These are phyloP conservation scores for Pseudogymnoascus sp. DNA, from an alignment of 2,329 filamentous ascomycete species.

Conservation along the genomic window DNA sequence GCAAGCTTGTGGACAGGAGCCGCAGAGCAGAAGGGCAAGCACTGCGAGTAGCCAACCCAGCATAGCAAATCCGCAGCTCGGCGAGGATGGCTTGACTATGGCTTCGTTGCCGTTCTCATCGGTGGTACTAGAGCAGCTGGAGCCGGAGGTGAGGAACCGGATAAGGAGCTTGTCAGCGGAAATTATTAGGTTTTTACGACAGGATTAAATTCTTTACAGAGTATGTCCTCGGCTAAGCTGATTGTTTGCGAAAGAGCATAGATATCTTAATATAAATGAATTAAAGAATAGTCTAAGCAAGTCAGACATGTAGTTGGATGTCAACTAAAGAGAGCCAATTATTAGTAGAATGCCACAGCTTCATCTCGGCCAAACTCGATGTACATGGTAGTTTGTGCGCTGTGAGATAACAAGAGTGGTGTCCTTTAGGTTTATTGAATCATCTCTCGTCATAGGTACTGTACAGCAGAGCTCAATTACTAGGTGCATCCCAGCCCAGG, in stretches of 20 bases:
- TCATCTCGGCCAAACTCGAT: no score
- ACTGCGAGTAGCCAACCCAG: not conserved
- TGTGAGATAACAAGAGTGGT: no score
- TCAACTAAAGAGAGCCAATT: no score
- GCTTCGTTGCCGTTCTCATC: not conserved
- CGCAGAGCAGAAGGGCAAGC: not conserved
- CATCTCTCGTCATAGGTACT: not conserved
- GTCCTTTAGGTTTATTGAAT: no score
- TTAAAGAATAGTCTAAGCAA: not conserved
- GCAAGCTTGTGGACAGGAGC: slow-evolving; percentile 4
- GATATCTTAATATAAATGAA: not conserved
- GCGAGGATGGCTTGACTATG: not conserved
- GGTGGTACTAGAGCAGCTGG: not conserved
- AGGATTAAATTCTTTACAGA: not conserved
- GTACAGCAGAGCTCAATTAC: not conserved
- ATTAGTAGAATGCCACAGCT: no score
- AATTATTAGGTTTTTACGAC: not conserved
- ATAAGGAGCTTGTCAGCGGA: not conserved
- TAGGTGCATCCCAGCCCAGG: not conserved
- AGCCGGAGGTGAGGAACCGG: not conserved
- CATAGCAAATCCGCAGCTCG: not conserved
- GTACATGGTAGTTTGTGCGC: no score
- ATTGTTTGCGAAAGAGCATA: not conserved
- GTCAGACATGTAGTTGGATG: no score
- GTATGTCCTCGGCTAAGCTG: not conserved